Evolutionary conservation across 2,329 filamentous ascomycete species (phyloP), one percentile per base, ranked within the genome.

Genomic region (Aspergillus viridinutans): DNA sequence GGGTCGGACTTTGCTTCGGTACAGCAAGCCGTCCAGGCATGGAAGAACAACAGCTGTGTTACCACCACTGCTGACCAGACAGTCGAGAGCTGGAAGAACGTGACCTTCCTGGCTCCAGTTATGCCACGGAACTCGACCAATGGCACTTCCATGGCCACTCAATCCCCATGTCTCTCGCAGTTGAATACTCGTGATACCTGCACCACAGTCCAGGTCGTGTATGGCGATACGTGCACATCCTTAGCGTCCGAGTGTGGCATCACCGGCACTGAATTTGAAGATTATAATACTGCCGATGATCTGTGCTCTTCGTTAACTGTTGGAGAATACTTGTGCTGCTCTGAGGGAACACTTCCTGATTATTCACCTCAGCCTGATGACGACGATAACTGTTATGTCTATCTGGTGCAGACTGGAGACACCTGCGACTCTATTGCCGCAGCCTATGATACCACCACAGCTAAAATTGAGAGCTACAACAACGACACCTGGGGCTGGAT

Each of bases 401-500:
- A 78, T 54, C 59, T 59, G 5, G 64, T 78, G 20, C 35, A 69
- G 14, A 20, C 56, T 0, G 62, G 61, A 4, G 78, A 80, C 49
- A 72, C 3, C 3, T 59, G 21, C 72, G 70, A 47, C 50, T 69
- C 12, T 52, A 64, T 63, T 12, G 61, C 55, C 1, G 61, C 58
- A 1, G 52, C 55, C 0, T 52, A 77, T 55, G 58, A 63, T 8
- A 60, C 80, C 5, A 77, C 69, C 0, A 57, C 66, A 0, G 60
- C 68, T 0, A 64, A 77, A 2, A 68, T 82, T n/a, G 67, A 74
- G 26, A 55, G 52, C 1, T 71, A 68, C 40, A 80, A 80, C 60
- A 72, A 67, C n/a, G 65, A 72, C 2, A 80, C 78, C 6, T 81
- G 78, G 78, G 77, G 72, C 14, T 80, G 75, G 75, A 64, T 50